Percentiles rank a stretch among this genome's conserved stretches.
These are phyloP conservation scores for Heracleum sosnowskyi DNA, from an alignment of 129 eudicot genomes.

Conservation along the genomic window DNA sequence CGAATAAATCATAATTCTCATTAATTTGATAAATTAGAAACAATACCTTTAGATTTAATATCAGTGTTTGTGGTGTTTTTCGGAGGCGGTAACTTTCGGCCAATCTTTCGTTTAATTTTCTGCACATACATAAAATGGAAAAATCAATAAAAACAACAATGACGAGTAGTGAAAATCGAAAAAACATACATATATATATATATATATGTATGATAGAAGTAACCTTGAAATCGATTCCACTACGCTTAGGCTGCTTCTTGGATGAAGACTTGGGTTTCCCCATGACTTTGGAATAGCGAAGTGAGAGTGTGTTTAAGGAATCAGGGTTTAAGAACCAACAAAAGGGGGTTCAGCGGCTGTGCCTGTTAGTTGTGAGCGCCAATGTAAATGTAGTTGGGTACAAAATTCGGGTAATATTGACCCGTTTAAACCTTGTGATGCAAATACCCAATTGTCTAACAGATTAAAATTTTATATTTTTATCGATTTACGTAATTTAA, in stretches of 20 bases:
- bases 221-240: slow-evolving; percentile 85
- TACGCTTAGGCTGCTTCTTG: slow-evolving; percentile 64
- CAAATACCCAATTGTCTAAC: too few relatives aligned
- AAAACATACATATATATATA: neutral
- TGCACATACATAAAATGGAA: slow-evolving; percentile 20
- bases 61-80: slow-evolving; percentile 85
- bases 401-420: too few relatives aligned
- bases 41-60: slow-evolving; percentile 68
- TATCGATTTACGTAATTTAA: too few relatives aligned
- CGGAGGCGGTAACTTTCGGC: slow-evolving; percentile 85
- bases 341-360: too few relatives aligned
- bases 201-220: neutral
- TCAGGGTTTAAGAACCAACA: too few relatives aligned
- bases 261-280: slow-evolving; percentile 59
- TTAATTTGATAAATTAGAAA: neutral
- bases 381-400: too few relatives aligned
- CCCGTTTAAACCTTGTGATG: too few relatives aligned
- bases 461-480: too few relatives aligned
- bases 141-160: neutral
- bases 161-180: neutral
- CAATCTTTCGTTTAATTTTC: slow-evolving; percentile 83
- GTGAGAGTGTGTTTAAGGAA: neutral
- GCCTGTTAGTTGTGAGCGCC: too few relatives aligned
- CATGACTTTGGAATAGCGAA: slow-evolving; percentile 20
- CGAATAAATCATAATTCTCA: too few relatives aligned